Evolutionary conservation across 768 basidiomycete genomes (phyloP), one percentile per base, ranked within the genome.

Genomic region (Bullera alba): DNA sequence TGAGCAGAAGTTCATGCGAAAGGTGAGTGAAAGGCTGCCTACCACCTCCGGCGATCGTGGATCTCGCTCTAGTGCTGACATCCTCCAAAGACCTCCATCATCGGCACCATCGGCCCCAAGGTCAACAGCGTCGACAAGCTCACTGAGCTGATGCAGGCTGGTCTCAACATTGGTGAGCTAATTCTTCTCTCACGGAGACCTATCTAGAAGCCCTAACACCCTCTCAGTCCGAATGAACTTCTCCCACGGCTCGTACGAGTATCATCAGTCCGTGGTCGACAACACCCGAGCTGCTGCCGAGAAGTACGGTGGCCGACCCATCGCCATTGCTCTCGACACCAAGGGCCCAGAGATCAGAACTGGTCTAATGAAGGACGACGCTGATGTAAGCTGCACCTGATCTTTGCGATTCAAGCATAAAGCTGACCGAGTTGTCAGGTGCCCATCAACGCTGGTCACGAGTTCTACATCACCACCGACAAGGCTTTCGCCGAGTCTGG

Each of bases 281-380:
- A 97, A 97, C 79, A 86, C 90, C 44, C 80, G 92, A 66, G 84
- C 83, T 71, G 84, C 86, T 78, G 80, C 88, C 47, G 81, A 81
- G 36, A 50, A 78, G 58, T 80, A 84, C 61, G 42, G 22, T 26
- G 91, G 88, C 48, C 87, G 95, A 39, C 93, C 95, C 29, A 80
- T 99, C 43, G 95, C 95, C 38, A 97, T 99, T 66, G 95, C 95
- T 63, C 78, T 99, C 49, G 95, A 99, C 75, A 99, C 95, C 54
- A 99, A 99, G 88, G 95, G 95, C 50, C 95, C 95, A 32, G 95
- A 97, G 77, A 99, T 99, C 77, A 85, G 95, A 57, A 97, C 95
- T 37, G 95, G 95, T 50, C 67, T 90, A 71, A 97, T 93, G 77
- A 83, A 77, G 74, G 81, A 89, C 67, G 80, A 81, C 72, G 78